Percentiles rank a stretch among this genome's conserved stretches.
Evolutionary conservation across 179 eudicot genomes (phyloP).

Genomic region (Silene coronaria): DNA sequence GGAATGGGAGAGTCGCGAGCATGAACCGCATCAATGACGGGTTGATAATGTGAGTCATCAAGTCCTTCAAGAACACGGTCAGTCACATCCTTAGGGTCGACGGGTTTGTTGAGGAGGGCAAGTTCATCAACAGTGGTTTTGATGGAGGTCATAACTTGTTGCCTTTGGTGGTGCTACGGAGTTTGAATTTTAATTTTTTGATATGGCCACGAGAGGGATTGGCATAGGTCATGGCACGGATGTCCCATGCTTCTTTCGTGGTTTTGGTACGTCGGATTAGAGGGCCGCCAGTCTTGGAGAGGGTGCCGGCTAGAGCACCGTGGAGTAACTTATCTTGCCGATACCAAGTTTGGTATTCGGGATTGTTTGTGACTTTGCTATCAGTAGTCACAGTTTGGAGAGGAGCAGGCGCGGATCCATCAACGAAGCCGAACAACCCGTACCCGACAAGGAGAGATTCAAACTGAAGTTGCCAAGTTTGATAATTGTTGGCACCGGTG

Average conservation of each 20-base stretch:
- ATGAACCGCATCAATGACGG: neutral
- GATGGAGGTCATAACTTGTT: neutral
- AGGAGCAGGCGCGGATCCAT: neutral
- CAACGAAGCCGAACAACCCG: neutral
- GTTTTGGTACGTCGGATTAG: neutral
- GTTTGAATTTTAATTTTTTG: neutral
- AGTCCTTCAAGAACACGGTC: no score
- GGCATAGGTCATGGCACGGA: neutral
- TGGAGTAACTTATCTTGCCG: neutral
- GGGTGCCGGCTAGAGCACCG: neutral
- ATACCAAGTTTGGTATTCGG: neutral
- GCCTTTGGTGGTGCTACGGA: neutral
- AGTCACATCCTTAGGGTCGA: neutral
- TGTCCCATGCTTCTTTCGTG: neutral
- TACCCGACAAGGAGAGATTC: neutral
- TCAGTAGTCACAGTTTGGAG: neutral
- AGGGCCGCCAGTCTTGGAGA: neutral
- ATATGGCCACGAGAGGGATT: neutral
- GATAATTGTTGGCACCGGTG: neutral
- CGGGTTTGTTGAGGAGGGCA: neutral
- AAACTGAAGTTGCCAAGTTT: neutral
- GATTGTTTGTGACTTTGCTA: neutral
- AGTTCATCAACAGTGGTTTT: neutral
- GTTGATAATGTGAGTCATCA: no score
- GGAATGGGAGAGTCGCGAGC: neutral